Base-by-base conservation (phyloP, 805 yeast species). In the Ogataea nakhonphanomensis region DNA sequence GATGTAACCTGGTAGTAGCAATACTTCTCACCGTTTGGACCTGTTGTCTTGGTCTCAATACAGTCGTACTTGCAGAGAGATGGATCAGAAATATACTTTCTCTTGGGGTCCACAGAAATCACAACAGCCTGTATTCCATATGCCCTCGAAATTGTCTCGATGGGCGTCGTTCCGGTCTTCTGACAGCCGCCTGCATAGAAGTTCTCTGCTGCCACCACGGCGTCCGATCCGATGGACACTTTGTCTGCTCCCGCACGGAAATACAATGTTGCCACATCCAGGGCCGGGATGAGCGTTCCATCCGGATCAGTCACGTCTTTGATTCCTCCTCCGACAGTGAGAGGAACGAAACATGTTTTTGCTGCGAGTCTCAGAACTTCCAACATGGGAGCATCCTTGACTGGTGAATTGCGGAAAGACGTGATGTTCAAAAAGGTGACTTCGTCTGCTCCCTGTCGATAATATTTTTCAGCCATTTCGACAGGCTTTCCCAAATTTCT, bases 271-370 rank as follows among this genome's bases (percentile, higher is more conserved):
- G 99, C 99, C 22, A 93, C 96, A 36, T 89, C 84, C 25, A 84
- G 74, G 0, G 98, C 98, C 6, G 96, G 81, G 10, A 87, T 78
- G 7, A 63, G 54, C 7, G 84, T 79, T 24, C 95, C 95, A 49
- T 76, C 86, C 1, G 95, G 95, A 51, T 93, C 98, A 21, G 76
- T 74, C 49, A 87, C 78, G 59, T 91, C 98, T 50, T 86, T 81
- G 48, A 93, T 93, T 33, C 99, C 99, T 43, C 99, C 99, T 31
- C 99, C 99, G 30, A 93, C 96, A 0, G 99, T 93, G 48, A 93
- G 70, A 7, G 99, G 99, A 10, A 93, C 99, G 66, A 93, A 93
- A 36, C 91, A 85, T 1, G 95, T 82, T 61, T 84, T 82, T 9
- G 96, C 95, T 0, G 97, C 85, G 44, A 69, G 67, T 46, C 75